Conservation (phyloP, 495 filamentous ascomycete species). For the Aspergillus ostianus region DNA sequence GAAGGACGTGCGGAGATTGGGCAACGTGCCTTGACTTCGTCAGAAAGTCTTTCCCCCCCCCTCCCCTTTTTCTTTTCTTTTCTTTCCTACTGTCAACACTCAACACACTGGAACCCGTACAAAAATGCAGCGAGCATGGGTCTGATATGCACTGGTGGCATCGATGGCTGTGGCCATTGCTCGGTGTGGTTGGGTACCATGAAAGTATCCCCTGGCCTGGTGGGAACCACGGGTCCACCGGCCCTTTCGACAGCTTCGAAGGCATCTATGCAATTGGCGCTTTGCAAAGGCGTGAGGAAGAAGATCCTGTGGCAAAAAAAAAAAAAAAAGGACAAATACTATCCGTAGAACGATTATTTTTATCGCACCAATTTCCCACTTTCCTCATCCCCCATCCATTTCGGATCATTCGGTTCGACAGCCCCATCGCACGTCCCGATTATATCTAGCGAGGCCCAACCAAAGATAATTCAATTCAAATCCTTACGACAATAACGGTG, state of each 20-base stretch:
- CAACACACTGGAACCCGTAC: not conserved
- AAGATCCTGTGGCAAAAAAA: not conserved
- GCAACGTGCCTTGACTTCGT: not conserved
- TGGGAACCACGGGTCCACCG: conserved; percentile 10
- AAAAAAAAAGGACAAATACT: not conserved
- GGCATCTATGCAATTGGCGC: not conserved
- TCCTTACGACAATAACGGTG: no score
- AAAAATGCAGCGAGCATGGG: not conserved
- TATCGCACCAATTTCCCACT: no score
- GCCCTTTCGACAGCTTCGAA: conserved; percentile 8
- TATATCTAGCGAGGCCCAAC: no score
- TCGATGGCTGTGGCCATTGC: conserved; percentile 10
- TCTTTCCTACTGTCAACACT: not conserved
- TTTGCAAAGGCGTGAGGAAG: not conserved
- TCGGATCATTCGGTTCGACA: no score
- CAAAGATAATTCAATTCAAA: no score
- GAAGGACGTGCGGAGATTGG: not conserved
- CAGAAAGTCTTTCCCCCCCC: not conserved
- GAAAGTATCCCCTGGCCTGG: conserved; percentile 3
- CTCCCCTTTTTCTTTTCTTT: not conserved
- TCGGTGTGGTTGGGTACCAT: conserved; percentile 12
- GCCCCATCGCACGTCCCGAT: no score
- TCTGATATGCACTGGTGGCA: conserved; percentile 13
- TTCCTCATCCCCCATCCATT: no score
- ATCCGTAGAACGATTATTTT: not conserved